Evolutionary conservation across 1,284 basidiomycete genomes (phyloP), one percentile per base, ranked within the genome.

Genomic region (Puccinia triticina): DNA sequence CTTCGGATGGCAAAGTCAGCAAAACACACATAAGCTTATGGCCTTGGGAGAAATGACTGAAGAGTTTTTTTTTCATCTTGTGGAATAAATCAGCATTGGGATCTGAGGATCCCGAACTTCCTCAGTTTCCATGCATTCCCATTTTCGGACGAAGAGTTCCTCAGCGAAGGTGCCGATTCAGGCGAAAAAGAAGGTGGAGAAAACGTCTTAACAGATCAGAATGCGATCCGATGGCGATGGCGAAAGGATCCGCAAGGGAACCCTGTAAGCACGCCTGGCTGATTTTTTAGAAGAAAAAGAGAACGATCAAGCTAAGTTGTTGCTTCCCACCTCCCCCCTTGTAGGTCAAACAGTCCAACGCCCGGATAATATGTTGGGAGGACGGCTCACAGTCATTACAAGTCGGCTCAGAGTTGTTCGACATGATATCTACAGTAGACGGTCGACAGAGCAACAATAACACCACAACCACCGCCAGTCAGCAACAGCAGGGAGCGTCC

Each of bases 301-400:
- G 34, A 32, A 26, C n/a, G 21, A 48, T 21, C 2, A 59, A 64
- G 32, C 10, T 23, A 21, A 40, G 34, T 67, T 55, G 4, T 18
- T 34, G 50, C 29, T 67, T 67, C 4, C 3, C 10, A n/a, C 8
- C n/a, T 8, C 29, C 14, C 12, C 67, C 48, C 26, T 0, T 14
- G 5, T 86, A 94, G 92, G 88, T 89, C 85, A 90, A 92, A 84
- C 92, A 95, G 88, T 94, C 94, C 12, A 97, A 97, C 86, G 91
- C 92, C 84, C 92, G 94, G 23, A 89, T 96, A 55, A 91, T 97
- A 79, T 91, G 92, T 11, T 97, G 95, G 95, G 96, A 94, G 32
- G 95, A 97, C 86, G 95, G 95, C 37, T 90, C 92, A 21, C 88
- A 94, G 84, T 95, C 93, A 85, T 90, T 97, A 53, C 92, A 93